Evolutionary conservation across 768 basidiomycete species (phyloP), one percentile per base, ranked within the genome.

Genomic region (Lentinula raphanica): DNA sequence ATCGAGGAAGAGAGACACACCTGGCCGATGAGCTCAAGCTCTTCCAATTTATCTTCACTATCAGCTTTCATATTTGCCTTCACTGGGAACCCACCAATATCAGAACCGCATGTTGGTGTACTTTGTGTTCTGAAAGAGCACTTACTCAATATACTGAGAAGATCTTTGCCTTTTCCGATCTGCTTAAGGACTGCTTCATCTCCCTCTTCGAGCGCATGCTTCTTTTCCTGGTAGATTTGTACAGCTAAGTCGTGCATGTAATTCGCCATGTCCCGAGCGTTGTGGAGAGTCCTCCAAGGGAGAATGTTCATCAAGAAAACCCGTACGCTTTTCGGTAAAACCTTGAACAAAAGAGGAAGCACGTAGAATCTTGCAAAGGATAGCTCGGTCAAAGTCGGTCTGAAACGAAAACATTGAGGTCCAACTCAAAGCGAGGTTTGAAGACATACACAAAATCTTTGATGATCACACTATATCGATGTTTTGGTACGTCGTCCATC

Each of bases 111-210:
- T 23, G 15, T 15, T 17, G 12, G 27, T 5, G 13, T 5, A 35
- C 32, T n/a, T n/a, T n/a, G 6, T 12, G 29, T 23, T 31, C 12
- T 1, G n/a, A 28, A 46, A 15, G 27, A 29, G 12, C 25, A 64
- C 77, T 42, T 60, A 82, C 79, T 66, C 29, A 81, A 62, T 40
- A 79, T 70, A 56, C 75, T 79, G 60, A 80, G 69, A 21, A 82
- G 72, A 61, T 80, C 79, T 45, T 75, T 76, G 9, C 74, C 75
- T 58, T 69, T 68, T 9, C 71, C 72, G 39, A 73, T 67, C 56
- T 73, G 70, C 17, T 59, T 61, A 15, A 59, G 56, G 3, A 74
- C 64, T 2, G 65, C 71, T 32, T 72, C 69, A 31, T 76, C 74
- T 4, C 72, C 74, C 23, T 66, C 64, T 11, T 58, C 59, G 2